phyloP scores from a whole-genome alignment of 2,329 filamentous ascomycete genomes.

The Exophiala oligosperma region DNA sequence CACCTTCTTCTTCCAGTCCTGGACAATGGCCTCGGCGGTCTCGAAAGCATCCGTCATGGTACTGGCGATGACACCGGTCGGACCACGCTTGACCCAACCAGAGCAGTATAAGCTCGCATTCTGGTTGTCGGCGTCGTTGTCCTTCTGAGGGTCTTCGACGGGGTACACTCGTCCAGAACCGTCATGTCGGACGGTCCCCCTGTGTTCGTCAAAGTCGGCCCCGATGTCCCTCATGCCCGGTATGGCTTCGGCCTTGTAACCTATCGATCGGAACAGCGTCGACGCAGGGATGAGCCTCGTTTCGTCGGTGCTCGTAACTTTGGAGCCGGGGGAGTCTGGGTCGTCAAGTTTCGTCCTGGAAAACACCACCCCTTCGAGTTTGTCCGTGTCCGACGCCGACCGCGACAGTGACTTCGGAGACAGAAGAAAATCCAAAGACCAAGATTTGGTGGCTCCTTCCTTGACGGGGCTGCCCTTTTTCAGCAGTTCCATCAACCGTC shows the following conservation, averaged over 20 bases:
- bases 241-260: constrained; percentile 81
- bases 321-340: constrained; percentile 52
- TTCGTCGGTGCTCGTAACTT: constrained; percentile 50
- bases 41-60: constrained; percentile 95
- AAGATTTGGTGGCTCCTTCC: constrained; percentile 61
- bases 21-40: constrained; percentile 77
- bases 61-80: constrained; percentile 91
- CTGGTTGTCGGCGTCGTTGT: constrained; percentile 38
- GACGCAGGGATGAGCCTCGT: constrained; percentile 60
- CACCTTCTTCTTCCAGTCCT: constrained; percentile 63
- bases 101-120: constrained; percentile 80
- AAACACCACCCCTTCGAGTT: constrained; percentile 68
- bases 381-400: constrained; percentile 44
- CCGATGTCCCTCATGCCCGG: constrained; percentile 71
- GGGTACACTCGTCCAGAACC: constrained; percentile 68
- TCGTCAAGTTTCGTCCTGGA: constrained; percentile 52
- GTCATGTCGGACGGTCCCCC: constrained; percentile 82
- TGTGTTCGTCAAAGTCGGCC: constrained; percentile 72
- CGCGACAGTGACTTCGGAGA: constrained; percentile 70
- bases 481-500: constrained; percentile 77
- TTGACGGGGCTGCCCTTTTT: constrained; percentile 67
- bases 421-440: constrained; percentile 85
- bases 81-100: constrained; percentile 94
- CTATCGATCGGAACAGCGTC: constrained; percentile 88
- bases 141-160: constrained; percentile 3